Percentiles rank a stretch among this genome's conserved stretches.
Evolutionary conservation across 2,329 filamentous ascomycete species (phyloP).

Genomic region (Dactylellina leptospora): DNA sequence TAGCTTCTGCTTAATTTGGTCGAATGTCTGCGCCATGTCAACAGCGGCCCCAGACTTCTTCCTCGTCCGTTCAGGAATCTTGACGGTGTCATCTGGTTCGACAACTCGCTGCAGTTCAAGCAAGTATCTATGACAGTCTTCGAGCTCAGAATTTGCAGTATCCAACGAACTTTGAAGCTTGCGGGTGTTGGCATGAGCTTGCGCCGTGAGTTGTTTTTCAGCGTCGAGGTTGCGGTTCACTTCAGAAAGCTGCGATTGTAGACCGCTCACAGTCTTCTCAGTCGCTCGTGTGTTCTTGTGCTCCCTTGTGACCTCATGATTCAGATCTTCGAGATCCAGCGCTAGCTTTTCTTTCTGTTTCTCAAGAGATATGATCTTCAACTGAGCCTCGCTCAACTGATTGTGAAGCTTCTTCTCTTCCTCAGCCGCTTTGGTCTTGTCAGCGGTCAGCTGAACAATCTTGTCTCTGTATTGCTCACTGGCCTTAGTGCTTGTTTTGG

Average conservation of each 20-base stretch:
- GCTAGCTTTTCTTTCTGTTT: constrained; percentile 95
- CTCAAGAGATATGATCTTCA: constrained; percentile 82
- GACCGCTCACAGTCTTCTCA: constrained; percentile 83
- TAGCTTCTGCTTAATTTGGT: constrained; percentile 86
- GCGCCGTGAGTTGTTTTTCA: constrained; percentile 82
- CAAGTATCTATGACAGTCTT: constrained; percentile 80
- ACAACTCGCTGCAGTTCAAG: constrained; percentile 85
- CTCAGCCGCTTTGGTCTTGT: constrained; percentile 84
- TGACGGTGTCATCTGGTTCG: constrained; percentile 76
- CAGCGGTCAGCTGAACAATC: constrained; percentile 77
- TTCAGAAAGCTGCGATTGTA: constrained; percentile 84
- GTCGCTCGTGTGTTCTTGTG: constrained; percentile 89
- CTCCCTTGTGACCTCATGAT: constrained; percentile 88
- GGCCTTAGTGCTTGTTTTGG: constrained; percentile 83
- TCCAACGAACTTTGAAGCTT: constrained; percentile 82
- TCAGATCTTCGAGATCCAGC: constrained; percentile 86
- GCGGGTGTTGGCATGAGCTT: constrained; percentile 85
- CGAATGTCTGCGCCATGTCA: constrained; percentile 83
- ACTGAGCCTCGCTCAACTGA: constrained; percentile 84
- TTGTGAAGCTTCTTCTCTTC: constrained; percentile 81
- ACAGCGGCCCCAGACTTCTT: constrained; percentile 73
- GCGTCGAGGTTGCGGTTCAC: constrained; percentile 89
- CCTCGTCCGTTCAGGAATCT: constrained; percentile 74
- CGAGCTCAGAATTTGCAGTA: constrained; percentile 79
- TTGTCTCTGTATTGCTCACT: constrained; percentile 83